phyloP scores from a whole-genome alignment of 768 basidiomycete genomes.

The Lentinula guzmanii region DNA sequence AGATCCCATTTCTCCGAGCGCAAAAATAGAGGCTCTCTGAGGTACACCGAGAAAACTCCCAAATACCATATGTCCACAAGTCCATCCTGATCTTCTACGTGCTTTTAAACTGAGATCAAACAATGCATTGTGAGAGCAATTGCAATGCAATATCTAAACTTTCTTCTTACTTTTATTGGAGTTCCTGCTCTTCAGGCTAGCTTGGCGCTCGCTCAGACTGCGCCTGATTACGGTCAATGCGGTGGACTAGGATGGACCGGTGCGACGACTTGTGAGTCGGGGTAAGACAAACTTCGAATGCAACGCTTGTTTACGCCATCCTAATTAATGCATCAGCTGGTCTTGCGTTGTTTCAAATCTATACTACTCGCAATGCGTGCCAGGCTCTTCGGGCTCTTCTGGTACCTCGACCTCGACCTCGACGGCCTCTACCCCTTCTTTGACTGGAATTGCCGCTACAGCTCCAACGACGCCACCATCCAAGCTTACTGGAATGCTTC shows the following conservation, averaged over 20 bases:
- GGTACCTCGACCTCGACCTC: slow-evolving; percentile 8
- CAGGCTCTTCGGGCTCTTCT: not conserved
- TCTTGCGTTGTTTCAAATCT: slow-evolving; percentile 25
- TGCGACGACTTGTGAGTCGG: slow-evolving; percentile 22
- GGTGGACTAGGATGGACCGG: slow-evolving; percentile 30
- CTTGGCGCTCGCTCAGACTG: not conserved
- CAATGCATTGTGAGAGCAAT: slow-evolving; percentile 1
- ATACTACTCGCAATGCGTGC: slow-evolving; percentile 34
- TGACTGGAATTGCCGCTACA: slow-evolving; percentile 24
- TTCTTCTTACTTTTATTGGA: not conserved
- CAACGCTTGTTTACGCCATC: not conserved
- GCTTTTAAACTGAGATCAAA: not conserved
- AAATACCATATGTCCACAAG: not conserved
- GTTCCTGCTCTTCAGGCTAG: not conserved
- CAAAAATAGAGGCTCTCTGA: not conserved
- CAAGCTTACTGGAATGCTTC: slow-evolving; percentile 32
- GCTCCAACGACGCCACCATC: slow-evolving; percentile 37
- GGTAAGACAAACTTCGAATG: slow-evolving; percentile 12
- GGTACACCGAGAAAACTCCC: not conserved
- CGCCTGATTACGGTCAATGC: slow-evolving; percentile 17
- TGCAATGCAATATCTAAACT: not conserved
- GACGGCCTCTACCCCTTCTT: slow-evolving; percentile 14
- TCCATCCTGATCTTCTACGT: not conserved
- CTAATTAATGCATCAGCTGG: slow-evolving; percentile 18
- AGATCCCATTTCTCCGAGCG: not conserved